Evolutionary conservation across 2,329 filamentous ascomycete genomes (phyloP), one percentile per base, ranked within the genome.

Genomic region (Ceratocystis alfenasii): DNA sequence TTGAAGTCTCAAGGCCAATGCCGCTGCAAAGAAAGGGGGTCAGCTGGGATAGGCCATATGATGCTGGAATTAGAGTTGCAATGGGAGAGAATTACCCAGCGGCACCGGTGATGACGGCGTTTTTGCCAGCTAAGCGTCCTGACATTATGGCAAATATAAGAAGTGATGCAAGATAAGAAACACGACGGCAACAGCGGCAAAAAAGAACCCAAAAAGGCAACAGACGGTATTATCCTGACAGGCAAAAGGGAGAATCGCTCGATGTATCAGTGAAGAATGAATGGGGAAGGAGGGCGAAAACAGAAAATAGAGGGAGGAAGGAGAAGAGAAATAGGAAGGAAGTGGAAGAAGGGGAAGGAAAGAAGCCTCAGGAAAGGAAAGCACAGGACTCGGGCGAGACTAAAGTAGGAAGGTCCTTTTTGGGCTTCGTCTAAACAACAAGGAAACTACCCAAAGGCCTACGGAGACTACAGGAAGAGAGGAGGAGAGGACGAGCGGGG

Each of bases 1-100:
- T 92, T 66, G 83, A 84, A 1, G 92, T 96, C 79, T 96, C 91
- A 62, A 96, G 87, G 70, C 92, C 92, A 73, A 96, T 96, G 73
- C 92, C 92, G 73, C 92, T 92, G 72, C 25, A 28, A 25, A 25
- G 8, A 45, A 25, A 25, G 20, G 30, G 53, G 12, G 55, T 59
- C 20, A 50, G 46, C 41, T 60, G 48, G n/a, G 20, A 60, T 64
- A n/a, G 20, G 46, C 12, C n/a, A 64, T 6, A 6, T n/a, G 22
- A n/a, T 25, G n/a, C n/a, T 22, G 15, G 25, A 8, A 36, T 25
- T 48, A 48, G 62, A 50, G 20, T 48, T 50, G 33, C 22, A 64
- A 4, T 15, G 30, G 22, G 44, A 45, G 62, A 17, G n/a, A 78
- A 85, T 76, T 82, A 95, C 90, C 90, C 89, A 72, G 86, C 90